These are phyloP conservation scores for Lathyrus tuberosus DNA, from an alignment of 306 rosid species.

Conservation along the genomic window DNA sequence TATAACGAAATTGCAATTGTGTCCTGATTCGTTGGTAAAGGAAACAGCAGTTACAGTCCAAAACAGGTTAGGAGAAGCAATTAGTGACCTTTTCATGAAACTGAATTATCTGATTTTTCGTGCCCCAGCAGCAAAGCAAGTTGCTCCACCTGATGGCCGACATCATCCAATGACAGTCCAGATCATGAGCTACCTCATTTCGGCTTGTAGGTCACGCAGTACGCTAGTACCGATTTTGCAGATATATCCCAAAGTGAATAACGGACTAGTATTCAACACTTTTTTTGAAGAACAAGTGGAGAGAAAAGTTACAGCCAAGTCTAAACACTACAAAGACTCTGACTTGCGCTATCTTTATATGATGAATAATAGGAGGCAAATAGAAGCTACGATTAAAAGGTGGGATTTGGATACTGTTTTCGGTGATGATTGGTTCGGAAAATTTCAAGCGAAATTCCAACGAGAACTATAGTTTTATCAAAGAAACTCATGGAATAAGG, in stretches of 20 bases:
- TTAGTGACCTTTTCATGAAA: not conserved
- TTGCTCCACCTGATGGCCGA: not conserved
- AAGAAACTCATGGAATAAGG: slow-evolving; percentile 62
- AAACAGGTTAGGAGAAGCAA: slow-evolving; percentile 10
- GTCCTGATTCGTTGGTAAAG: slow-evolving; percentile 42
- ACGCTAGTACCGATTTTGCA: slow-evolving; percentile 20
- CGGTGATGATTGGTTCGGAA: slow-evolving; percentile 62
- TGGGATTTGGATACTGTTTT: slow-evolving; percentile 43
- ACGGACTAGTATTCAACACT: slow-evolving; percentile 25
- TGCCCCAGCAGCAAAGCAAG: not conserved
- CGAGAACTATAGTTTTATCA: slow-evolving; percentile 35
- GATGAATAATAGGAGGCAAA: slow-evolving; percentile 46
- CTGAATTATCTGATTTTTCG: slow-evolving; percentile 45
- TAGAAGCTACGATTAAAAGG: slow-evolving; percentile 41
- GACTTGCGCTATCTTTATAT: slow-evolving; percentile 59
- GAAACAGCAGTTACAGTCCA: not conserved
- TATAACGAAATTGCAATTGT: slow-evolving; percentile 51
- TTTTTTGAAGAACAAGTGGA: no score
- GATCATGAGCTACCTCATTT: not conserved
- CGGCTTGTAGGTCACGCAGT: not conserved
- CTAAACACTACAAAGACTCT: slow-evolving; percentile 56
- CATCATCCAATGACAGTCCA: not conserved
- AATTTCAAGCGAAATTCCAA: slow-evolving; percentile 48
- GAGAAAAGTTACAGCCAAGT: slow-evolving; percentile 61
- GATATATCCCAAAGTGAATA: slow-evolving; percentile 42